A percentile compares a stretch with the other conserved stretches of the same genome.
Conservation (phyloP, 305 asterid species). For the Nicotiana rustica region DNA sequence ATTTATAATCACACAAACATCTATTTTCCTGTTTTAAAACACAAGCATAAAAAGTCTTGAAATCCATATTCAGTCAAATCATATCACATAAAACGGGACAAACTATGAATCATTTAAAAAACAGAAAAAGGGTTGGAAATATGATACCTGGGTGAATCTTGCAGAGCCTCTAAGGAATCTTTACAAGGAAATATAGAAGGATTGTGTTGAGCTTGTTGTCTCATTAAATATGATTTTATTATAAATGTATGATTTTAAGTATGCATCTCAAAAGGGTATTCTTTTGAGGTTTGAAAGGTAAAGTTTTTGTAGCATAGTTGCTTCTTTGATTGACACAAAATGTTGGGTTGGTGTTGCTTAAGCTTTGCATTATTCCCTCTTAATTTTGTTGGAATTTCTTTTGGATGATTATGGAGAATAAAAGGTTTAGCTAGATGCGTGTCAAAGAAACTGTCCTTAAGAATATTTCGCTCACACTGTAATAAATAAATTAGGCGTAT, state of each 20-base stretch:
- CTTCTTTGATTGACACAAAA: background rate
- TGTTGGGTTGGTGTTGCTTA: background rate
- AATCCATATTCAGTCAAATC: no score
- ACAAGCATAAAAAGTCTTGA: no score
- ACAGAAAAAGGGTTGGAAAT: background rate
- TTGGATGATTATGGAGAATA: no score
- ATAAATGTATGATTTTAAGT: background rate
- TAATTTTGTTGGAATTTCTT: no score
- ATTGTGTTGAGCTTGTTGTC: background rate
- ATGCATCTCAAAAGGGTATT: background rate
- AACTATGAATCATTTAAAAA: background rate
- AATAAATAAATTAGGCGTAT: no score
- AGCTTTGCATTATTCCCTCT: no score
- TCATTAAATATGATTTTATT: background rate
- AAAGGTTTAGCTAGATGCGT: no score
- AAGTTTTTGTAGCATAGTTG: background rate
- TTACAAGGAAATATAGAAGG: constrained; percentile 28
- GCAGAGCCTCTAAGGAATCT: constrained; percentile 53
- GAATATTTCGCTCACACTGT: no score
- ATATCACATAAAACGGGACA: background rate
- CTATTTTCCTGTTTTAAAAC: no score
- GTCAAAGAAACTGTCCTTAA: no score
- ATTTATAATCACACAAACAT: no score
- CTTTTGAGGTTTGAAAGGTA: background rate
- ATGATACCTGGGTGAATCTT: constrained; percentile 45